Evolutionary conservation across 2,329 filamentous ascomycete genomes (phyloP).

Genomic region (Lasiodiplodia theobromae): DNA sequence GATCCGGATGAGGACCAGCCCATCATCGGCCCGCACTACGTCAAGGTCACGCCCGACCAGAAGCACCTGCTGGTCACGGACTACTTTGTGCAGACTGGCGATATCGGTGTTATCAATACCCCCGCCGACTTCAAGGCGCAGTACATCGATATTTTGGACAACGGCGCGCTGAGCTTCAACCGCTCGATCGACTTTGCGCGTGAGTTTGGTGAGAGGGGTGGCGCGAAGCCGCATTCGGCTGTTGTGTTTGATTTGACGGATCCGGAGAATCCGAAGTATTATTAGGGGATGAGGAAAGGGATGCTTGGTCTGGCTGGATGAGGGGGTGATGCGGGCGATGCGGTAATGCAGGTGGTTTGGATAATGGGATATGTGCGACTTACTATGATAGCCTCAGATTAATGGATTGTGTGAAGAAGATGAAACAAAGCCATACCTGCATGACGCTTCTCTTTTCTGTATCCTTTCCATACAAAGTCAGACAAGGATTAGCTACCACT

Average conservation of each 20-base stretch:
- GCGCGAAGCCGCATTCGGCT: conserved; percentile 63
- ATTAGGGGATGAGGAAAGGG: conserved; percentile 32
- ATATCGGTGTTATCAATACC: conserved; percentile 59
- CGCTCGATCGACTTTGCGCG: conserved; percentile 64
- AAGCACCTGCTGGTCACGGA: conserved; percentile 70
- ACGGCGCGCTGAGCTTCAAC: conserved; percentile 67
- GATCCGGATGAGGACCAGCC: conserved; percentile 65
- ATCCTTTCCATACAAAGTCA: no score
- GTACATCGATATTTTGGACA: conserved; percentile 65
- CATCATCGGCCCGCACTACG: conserved; percentile 67
- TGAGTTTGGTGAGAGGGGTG: conserved; percentile 63
- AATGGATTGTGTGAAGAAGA: no score
- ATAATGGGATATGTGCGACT: no score
- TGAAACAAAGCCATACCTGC: no score
- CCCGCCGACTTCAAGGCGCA: conserved; percentile 68
- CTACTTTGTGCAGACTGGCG: conserved; percentile 67
- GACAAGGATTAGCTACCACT: no score
- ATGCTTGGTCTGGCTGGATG: no score
- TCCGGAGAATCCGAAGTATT: conserved; percentile 59
- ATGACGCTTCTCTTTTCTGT: no score
- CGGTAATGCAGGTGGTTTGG: no score
- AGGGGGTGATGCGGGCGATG: no score
- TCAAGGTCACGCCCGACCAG: conserved; percentile 70
- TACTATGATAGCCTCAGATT: no score
- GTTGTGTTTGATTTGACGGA: conserved; percentile 66